Evolutionary conservation across 768 basidiomycete species (phyloP).

Genomic region (Podaxis rugospora): DNA sequence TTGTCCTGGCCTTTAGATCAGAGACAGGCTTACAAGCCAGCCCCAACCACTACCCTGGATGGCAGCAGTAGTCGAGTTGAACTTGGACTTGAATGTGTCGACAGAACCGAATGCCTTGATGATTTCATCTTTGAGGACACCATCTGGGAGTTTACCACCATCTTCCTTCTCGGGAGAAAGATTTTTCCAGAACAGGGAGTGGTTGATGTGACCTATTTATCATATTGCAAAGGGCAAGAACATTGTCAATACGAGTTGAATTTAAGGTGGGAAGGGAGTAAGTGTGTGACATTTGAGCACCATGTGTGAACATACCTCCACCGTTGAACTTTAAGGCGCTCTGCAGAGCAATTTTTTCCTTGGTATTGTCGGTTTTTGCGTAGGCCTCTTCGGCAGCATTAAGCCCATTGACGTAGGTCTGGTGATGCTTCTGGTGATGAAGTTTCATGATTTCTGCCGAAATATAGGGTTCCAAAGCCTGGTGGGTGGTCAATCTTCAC

Average conservation of each 20-base stretch:
- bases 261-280: not conserved
- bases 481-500: not conserved
- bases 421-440: conserved; percentile 94
- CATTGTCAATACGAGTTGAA: not conserved
- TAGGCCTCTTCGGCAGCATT: conserved; percentile 86
- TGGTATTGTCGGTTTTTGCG: conserved; percentile 59
- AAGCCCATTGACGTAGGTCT: conserved; percentile 89
- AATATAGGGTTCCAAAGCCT: conserved; percentile 91
- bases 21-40: conserved; percentile 71
- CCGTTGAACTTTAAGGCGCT: conserved; percentile 95
- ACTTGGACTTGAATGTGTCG: conserved; percentile 70
- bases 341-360: conserved; percentile 83
- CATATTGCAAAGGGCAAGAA: not conserved
- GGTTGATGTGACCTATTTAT: conserved; percentile 79
- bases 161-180: conserved; percentile 67
- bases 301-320: conserved; percentile 56
- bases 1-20: not conserved
- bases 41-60: conserved; percentile 97
- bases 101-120: conserved; percentile 58
- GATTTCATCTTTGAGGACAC: conserved; percentile 67
- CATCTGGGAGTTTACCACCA: conserved; percentile 57
- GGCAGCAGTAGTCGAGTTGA: conserved; percentile 79
- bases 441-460: conserved; percentile 89
- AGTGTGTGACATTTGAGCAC: not conserved
- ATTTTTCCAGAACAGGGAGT: conserved; percentile 96